These are phyloP conservation scores for Stephania japonica DNA, from an alignment of 164 flowering plant genomes.

Conservation along the genomic window DNA sequence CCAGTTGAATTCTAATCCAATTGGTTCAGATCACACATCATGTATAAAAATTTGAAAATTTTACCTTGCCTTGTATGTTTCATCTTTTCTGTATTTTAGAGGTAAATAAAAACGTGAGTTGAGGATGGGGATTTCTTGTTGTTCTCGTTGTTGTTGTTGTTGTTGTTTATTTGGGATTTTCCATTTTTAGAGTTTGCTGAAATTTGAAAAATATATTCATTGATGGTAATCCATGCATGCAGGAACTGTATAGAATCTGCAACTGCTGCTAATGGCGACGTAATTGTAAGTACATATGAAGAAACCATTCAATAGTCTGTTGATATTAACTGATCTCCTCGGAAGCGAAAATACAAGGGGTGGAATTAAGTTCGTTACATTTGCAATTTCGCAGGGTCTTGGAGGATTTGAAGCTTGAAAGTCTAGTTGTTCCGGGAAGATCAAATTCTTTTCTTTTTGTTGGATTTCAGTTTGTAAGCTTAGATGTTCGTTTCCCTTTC, in stretches of 20 bases:
- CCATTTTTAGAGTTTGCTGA: neutral
- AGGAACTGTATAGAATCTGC: constrained; percentile 30
- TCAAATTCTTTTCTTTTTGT: too few relatives aligned
- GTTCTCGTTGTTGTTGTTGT: neutral
- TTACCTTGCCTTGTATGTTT: too few relatives aligned
- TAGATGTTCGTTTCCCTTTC: too few relatives aligned
- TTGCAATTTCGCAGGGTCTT: too few relatives aligned
- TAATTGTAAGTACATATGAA: constrained; percentile 16
- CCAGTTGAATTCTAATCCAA: neutral
- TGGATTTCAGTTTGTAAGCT: too few relatives aligned
- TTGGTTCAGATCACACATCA: too few relatives aligned
- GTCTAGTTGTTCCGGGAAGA: too few relatives aligned
- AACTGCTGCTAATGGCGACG: constrained; percentile 29
- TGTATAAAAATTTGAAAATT: too few relatives aligned
- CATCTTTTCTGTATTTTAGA: neutral
- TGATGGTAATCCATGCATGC: constrained; percentile 3
- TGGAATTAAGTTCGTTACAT: too few relatives aligned
- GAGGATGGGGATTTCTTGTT: neutral
- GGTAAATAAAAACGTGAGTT: neutral
- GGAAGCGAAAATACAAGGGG: too few relatives aligned
- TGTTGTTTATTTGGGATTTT: neutral
- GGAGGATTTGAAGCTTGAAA: too few relatives aligned
- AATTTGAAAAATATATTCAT: neutral
- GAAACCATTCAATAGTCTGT: constrained; percentile 15
- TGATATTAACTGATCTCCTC: too few relatives aligned